Evolutionary conservation across 306 rosid species (phyloP), one percentile per base, ranked within the genome.

Genomic region (Cyclanthera cordifolia): DNA sequence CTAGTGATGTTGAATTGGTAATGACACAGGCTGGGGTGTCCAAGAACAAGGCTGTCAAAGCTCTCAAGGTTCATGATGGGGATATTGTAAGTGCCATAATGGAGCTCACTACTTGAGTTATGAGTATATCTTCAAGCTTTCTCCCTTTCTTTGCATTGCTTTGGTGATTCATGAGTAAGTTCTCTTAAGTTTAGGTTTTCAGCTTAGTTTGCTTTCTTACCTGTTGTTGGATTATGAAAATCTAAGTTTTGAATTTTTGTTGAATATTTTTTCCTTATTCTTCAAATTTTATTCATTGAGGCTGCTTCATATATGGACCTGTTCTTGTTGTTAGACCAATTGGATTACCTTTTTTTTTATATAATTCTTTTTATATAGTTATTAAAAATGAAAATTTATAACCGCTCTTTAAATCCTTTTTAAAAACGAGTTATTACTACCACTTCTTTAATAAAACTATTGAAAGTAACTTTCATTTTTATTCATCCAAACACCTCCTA

Each of bases 11-110:
- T 9, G 96, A 90, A 79, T 73, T 87, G 85, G 96, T 87, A 67
- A 86, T 87, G 87, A 90, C 95, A 17, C 96, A 90, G 76, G 95
- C 96, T 19, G 92, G 95, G 14, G 97, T 87, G 49, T 32, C 95
- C 14, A 87, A 88, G 77, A 49, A 83, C 5, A 87, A 67, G 86
- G 95, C 95, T 5, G 90, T 90, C 41, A 90, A 82, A 63, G 95
- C 97, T 43, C 86, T 87, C 53, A 85, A 87, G 85, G 82, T 83
- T 27, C 80, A 91, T 1, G 58, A 77, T 3, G 92, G 97, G 0
- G 95, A 87, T 80, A 90, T 90, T 51, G 97, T 90, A 68, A 85
- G 87, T 50, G 95, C 95, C 63, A 88, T 90, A 47, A 90, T 88
- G 97, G 97, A 90, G 85, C 86, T 90, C 27, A 88, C 95, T 66